Conservation (phyloP, 2,329 filamentous ascomycete genomes). For the Nothophaeocryptopus gaeumannii region DNA sequence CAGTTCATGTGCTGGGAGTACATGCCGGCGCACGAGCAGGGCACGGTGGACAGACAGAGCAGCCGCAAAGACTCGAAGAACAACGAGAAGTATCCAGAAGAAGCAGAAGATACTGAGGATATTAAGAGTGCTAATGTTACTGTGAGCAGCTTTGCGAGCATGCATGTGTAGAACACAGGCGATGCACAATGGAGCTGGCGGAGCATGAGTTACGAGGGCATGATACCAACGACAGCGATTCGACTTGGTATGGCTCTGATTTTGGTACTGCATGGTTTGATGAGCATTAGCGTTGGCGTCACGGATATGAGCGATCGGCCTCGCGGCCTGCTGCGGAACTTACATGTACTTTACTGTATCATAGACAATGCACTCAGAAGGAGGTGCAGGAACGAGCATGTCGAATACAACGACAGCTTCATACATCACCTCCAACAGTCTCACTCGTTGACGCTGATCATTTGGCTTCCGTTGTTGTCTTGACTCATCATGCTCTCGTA, state of each 20-base stretch:
- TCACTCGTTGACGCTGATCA: too few species aligned
- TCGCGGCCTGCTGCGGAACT: slow-evolving; percentile 2
- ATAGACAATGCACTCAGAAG: slow-evolving; percentile 4
- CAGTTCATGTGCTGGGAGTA: slow-evolving; percentile 78
- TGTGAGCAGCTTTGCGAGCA: slow-evolving; percentile 36
- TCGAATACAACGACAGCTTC: too few species aligned
- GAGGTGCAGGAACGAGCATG: not conserved
- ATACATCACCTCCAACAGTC: too few species aligned
- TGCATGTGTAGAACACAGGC: slow-evolving; percentile 38
- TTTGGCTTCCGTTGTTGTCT: too few species aligned
- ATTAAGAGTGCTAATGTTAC: slow-evolving; percentile 31
- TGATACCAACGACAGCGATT: slow-evolving; percentile 21
- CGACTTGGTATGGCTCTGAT: slow-evolving; percentile 8
- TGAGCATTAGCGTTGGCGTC: slow-evolving; percentile 21
- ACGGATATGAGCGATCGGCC: slow-evolving; percentile 2
- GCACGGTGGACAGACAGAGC: slow-evolving; percentile 22
- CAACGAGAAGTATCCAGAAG: slow-evolving; percentile 22
- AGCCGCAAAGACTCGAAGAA: slow-evolving; percentile 22
- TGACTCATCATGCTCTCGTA: too few species aligned
- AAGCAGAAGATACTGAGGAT: slow-evolving; percentile 19
- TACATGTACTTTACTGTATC: slow-evolving; percentile 18
- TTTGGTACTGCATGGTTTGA: slow-evolving; percentile 10
- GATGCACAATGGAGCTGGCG: slow-evolving; percentile 30
- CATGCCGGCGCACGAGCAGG: slow-evolving; percentile 23
- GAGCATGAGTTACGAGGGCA: slow-evolving; percentile 33